Percentiles rank a stretch among this genome's conserved stretches.
Evolutionary conservation across 345 rosid species (phyloP).

Genomic region (Hirschfeldia incana): DNA sequence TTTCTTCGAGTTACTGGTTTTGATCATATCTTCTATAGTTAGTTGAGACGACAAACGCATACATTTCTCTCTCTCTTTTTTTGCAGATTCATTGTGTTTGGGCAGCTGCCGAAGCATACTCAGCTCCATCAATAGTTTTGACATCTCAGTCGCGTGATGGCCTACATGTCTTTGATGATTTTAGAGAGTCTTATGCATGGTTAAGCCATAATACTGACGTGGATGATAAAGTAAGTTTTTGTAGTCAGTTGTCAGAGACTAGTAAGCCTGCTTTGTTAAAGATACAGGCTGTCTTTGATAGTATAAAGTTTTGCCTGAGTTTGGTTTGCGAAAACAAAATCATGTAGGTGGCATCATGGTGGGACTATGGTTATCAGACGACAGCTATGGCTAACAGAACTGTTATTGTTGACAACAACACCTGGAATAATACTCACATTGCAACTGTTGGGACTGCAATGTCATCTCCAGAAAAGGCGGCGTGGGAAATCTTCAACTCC

Average conservation of each 20-base stretch:
- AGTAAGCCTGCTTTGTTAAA: constrained; percentile 5
- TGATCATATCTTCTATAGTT: constrained; percentile 15
- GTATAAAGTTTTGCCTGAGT: constrained; percentile 20
- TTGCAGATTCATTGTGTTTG: constrained; percentile 95
- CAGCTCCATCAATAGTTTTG: constrained; percentile 97
- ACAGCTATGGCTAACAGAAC: constrained; percentile 99
- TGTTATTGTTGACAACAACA: constrained; percentile 96
- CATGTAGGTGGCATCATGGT: constrained; percentile 96
- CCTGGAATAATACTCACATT: constrained; percentile 99
- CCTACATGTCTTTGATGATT: constrained; percentile 95
- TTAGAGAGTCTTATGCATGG: constrained; percentile 98
- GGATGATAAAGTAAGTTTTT: constrained; percentile 83
- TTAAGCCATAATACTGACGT: constrained; percentile 93
- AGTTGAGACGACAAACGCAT: neutral
- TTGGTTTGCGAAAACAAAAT: constrained; percentile 1
- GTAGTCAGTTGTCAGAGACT: neutral
- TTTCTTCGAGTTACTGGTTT: constrained; percentile 8
- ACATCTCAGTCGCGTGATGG: constrained; percentile 81
- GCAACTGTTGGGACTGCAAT: constrained; percentile 99
- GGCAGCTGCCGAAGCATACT: constrained; percentile 99
- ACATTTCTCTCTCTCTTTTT: constrained; percentile 1
- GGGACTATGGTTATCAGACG: constrained; percentile 99
- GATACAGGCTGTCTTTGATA: constrained; percentile 18
- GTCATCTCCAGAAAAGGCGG: constrained; percentile 99
- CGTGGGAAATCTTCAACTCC: constrained; percentile 97